phyloP scores from a whole-genome alignment of 116 monocot genomes.

The Thalassia testudinum region DNA sequence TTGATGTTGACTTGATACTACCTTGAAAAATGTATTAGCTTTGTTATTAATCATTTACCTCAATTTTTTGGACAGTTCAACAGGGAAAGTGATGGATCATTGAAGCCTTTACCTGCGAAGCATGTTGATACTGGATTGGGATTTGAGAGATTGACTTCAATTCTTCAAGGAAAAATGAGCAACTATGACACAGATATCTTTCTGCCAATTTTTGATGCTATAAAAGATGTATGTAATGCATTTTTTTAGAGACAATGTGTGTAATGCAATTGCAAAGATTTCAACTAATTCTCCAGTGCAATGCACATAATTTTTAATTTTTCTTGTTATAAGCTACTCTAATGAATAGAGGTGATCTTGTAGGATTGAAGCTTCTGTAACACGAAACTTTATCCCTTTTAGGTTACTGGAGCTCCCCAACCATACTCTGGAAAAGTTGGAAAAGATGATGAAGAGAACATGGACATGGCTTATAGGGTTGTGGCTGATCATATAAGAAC shows the following conservation, averaged over 20 bases:
- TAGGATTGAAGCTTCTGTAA: not conserved
- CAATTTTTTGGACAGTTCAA: conserved; percentile 50
- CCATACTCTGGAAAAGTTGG: conserved; percentile 78
- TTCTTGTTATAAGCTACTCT: no score
- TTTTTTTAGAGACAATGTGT: no score
- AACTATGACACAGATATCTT: conserved; percentile 97
- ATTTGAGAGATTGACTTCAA: conserved; percentile 81
- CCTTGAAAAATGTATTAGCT: not conserved
- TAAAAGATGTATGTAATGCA: conserved; percentile 78
- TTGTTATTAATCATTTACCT: not conserved
- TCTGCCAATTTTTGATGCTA: conserved; percentile 78
- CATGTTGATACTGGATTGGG: conserved; percentile 99
- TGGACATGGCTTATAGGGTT: conserved; percentile 95
- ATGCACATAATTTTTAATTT: no score
- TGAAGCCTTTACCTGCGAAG: conserved; percentile 72
- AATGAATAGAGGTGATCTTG: no score
- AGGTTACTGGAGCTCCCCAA: conserved; percentile 57
- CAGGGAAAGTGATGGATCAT: conserved; percentile 69
- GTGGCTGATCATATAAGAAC: conserved; percentile 97
- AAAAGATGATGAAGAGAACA: conserved; percentile 62
- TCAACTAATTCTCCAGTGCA: no score
- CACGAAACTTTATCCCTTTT: not conserved
- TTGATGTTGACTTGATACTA: not conserved
- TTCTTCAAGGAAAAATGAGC: conserved; percentile 94
- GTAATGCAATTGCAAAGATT: no score